Base-by-base conservation (phyloP, 139 green algal genomes). In the Chlorokybus atmophyticus region DNA sequence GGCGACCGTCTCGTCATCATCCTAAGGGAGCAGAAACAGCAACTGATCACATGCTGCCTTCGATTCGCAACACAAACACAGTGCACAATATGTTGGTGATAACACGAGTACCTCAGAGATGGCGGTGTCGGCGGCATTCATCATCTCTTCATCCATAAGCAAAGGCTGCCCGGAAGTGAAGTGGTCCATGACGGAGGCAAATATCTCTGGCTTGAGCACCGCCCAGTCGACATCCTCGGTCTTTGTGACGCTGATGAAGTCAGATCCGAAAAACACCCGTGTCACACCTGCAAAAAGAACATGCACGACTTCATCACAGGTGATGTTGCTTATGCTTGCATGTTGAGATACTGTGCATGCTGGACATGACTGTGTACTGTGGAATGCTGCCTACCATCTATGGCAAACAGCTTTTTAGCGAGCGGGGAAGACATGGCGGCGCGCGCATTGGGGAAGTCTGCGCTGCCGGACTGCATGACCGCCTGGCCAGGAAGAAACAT, bases 231-330 rank as follows among this genome's bases (percentile, higher is more conserved):
- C 64, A 35, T 79, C 76, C 17, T 90, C 85, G 25, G 2, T 75
- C 62, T 96, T 96, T 10, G 91, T 95, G 14, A 99, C 78, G 0
- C 91, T 99, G 23, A 99, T 75, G 66, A 97, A 99, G 66, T 98
- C 88, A 8, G 79, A 79, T 3, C 91, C 92, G 31, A 95, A 94
- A 48, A 98, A 98, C 4, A 97, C 83, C 1, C 47, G 10, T 1
- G 31, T 40, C 19, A 78, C 66, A 32, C 71, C 71, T 77, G 39
- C 54, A 63, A 50, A 52, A 17, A 8, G 44, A 52, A 52, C n/a
- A 52, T 8, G 8, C n/a, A n/a, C n/a, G n/a, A n/a, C n/a, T n/a
- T n/a, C n/a, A n/a, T n/a, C n/a, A n/a, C n/a, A n/a, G n/a, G n/a
- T n/a, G n/a, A n/a, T n/a, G n/a, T n/a, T n/a, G n/a, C n/a, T n/a